Evolutionary conservation across 108 stramenopile species (phyloP).

Genomic region (Pseudonitzschia pungens): DNA sequence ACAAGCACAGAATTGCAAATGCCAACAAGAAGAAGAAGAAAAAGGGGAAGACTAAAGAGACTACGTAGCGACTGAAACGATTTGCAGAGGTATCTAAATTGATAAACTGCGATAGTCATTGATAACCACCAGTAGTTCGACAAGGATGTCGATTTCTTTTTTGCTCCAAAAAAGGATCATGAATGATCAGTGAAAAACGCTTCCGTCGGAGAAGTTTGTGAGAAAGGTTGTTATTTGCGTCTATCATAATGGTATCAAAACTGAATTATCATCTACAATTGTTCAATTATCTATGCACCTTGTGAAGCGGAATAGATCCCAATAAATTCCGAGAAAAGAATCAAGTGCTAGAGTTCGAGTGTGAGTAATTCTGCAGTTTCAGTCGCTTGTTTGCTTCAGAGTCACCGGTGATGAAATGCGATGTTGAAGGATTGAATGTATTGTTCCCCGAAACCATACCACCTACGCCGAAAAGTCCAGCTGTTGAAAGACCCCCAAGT

Average conservation of each 20-base stretch:
- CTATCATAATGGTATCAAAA: no score
- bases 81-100: no score
- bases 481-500: constrained; percentile 5
- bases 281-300: neutral
- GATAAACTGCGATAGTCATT: no score
- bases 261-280: no score
- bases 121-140: no score
- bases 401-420: neutral
- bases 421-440: neutral
- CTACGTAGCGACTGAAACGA: neutral
- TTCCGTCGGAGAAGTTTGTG: no score
- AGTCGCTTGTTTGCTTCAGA: constrained; percentile 11
- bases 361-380: neutral
- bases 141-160: no score
- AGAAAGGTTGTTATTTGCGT: no score
- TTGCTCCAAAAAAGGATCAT: no score
- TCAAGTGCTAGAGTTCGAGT: neutral
- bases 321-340: neutral
- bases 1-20: neutral
- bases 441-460: constrained; percentile 2
- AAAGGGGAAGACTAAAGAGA: neutral
- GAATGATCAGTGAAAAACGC: no score
- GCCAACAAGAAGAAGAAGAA: neutral
- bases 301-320: neutral
- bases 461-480: neutral